Conservation (phyloP, 768 basidiomycete genomes). For the Russula virescens region DNA sequence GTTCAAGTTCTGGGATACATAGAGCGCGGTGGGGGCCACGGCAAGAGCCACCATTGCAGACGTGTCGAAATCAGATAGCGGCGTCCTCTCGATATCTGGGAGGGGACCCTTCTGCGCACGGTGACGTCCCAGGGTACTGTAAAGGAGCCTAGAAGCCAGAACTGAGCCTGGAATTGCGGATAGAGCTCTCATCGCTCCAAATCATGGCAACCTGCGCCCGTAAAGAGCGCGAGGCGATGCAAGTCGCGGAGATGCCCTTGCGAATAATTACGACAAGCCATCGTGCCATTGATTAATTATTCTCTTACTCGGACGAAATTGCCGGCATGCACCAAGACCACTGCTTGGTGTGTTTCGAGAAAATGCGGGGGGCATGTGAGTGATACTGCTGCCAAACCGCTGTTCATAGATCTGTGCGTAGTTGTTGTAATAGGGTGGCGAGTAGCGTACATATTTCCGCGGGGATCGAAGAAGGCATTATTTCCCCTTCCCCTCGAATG, state of each 20-base stretch:
- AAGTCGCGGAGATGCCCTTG: background rate
- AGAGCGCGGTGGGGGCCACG: background rate
- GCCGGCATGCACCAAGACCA: background rate
- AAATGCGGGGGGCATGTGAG: background rate
- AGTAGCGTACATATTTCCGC: background rate
- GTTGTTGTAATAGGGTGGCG: background rate
- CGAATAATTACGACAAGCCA: background rate
- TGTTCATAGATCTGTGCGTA: background rate
- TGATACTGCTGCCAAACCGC: background rate
- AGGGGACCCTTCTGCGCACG: background rate
- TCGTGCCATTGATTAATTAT: background rate
- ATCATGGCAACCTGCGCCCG: background rate
- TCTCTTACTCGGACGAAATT: background rate
- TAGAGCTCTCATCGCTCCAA: background rate
- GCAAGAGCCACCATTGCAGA: background rate
- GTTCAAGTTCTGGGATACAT: background rate
- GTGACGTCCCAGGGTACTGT: background rate
- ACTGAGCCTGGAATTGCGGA: background rate
- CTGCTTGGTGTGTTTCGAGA: background rate
- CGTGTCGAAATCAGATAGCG: constrained; percentile 13
- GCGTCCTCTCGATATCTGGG: background rate
- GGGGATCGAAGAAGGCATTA: too few relatives aligned
- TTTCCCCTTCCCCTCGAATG: background rate
- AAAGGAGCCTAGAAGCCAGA: background rate
- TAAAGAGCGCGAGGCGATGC: background rate